Conservation (phyloP, 768 basidiomycete genomes). For the Serendipita sp. region DNA sequence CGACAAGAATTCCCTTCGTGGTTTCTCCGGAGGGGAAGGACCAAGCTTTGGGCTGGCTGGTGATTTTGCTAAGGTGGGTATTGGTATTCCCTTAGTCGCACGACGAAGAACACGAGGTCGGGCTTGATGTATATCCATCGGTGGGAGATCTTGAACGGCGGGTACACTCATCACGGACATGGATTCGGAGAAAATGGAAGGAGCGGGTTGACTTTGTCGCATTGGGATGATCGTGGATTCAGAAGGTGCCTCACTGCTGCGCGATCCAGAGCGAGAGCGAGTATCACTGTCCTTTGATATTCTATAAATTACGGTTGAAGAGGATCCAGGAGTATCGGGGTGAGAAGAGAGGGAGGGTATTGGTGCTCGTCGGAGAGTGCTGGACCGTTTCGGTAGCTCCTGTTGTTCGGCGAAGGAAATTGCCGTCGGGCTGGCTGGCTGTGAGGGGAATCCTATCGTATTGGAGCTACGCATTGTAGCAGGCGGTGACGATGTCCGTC, state of each 20-base stretch:
- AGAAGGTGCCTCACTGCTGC: background rate
- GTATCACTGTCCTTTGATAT: background rate
- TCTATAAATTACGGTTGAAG: background rate
- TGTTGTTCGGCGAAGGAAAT: constrained; percentile 3
- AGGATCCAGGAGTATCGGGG: background rate
- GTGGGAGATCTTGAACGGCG: background rate
- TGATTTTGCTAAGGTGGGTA: background rate
- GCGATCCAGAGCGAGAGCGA: background rate
- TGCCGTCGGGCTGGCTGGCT: background rate
- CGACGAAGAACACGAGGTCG: constrained; percentile 3
- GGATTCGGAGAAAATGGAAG: constrained; percentile 2
- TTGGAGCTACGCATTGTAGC: constrained; percentile 4
- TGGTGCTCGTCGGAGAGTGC: background rate
- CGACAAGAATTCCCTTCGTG: constrained; percentile 2
- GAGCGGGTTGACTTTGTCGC: background rate
- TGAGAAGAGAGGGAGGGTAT: constrained; percentile 1
- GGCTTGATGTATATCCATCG: background rate
- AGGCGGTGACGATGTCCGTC: background rate
- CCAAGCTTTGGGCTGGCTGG: background rate
- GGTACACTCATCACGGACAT: constrained; percentile 5
- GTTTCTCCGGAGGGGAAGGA: background rate
- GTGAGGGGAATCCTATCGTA: background rate
- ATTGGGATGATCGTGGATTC: background rate
- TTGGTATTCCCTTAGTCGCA: background rate
- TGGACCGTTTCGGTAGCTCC: constrained; percentile 3